Conservation (phyloP, 225 moss, liverwort and hornwort species). For the Climacium dendroides region DNA sequence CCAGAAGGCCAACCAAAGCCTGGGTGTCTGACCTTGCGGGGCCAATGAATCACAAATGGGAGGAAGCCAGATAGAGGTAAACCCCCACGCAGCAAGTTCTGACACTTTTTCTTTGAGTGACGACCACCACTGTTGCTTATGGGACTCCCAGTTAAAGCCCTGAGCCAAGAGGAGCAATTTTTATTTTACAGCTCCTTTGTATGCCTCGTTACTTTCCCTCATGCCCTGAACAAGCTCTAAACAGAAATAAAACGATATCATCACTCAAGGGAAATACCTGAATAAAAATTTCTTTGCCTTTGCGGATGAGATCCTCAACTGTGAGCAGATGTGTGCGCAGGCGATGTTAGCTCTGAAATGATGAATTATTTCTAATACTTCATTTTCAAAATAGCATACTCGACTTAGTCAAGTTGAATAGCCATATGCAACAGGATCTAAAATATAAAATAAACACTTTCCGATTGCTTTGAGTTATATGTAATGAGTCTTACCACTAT, state of each 20-base stretch:
- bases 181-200: not conserved
- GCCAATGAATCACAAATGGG: conserved; percentile 77
- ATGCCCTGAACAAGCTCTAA: not conserved
- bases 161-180: conserved; percentile 12
- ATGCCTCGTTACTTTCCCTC: not conserved
- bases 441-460: not conserved
- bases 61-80: conserved; percentile 81
- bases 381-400: not conserved
- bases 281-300: conserved; percentile 43
- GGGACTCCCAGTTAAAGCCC: conserved; percentile 95
- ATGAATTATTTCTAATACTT: not conserved
- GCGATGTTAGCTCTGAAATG: not conserved
- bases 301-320: conserved; percentile 36
- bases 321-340: not conserved
- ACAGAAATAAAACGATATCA: not conserved
- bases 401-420: not conserved
- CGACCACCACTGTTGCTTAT: conserved; percentile 70
- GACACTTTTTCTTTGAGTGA: conserved; percentile 46
- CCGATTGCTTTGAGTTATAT: not conserved
- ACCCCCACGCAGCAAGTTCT: conserved; percentile 69
- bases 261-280: conserved; percentile 20
- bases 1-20: not conserved
- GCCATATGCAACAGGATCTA: not conserved
- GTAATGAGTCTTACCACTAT: conserved; percentile 15
- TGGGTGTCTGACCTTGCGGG: conserved; percentile 48